Percentiles rank a stretch among this genome's conserved stretches.
phyloP scores from a whole-genome alignment of 2,329 filamentous ascomycete genomes.

The Botrytis elliptica region DNA sequence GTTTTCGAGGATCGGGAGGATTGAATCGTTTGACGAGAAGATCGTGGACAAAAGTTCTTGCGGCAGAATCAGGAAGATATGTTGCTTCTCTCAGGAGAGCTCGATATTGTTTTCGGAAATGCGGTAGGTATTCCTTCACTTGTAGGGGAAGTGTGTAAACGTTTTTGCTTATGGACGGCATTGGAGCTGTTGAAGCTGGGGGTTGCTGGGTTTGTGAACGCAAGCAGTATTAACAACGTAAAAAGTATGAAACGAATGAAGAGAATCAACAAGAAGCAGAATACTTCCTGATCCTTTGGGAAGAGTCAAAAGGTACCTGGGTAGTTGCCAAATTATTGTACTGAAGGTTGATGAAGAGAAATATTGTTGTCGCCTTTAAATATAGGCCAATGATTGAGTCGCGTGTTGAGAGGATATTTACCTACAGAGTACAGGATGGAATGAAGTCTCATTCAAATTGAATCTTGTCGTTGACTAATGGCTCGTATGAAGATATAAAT shows the following conservation, averaged over 20 bases:
- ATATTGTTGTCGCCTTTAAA: constrained; percentile 1
- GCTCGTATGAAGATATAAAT: background rate
- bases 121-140: background rate
- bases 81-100: constrained; percentile 59
- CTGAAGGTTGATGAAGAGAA: background rate
- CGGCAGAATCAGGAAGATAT: constrained; percentile 55
- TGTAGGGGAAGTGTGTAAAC: background rate
- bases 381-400: background rate
- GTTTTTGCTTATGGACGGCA: background rate
- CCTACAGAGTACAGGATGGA: background rate
- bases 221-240: background rate
- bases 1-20: constrained; percentile 1
- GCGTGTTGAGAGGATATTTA: background rate
- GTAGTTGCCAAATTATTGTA: background rate
- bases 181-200: background rate
- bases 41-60: constrained; percentile 46
- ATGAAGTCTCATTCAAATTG: background rate
- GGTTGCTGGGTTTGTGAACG: background rate
- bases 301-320: background rate
- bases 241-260: background rate
- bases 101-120: constrained; percentile 50
- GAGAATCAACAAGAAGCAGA: background rate
- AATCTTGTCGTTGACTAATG: background rate
- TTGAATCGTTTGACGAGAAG: constrained; percentile 50
- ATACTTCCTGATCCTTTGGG: background rate